phyloP scores from a whole-genome alignment of 116 monocot genomes.

The Cymodocea nodosa region DNA sequence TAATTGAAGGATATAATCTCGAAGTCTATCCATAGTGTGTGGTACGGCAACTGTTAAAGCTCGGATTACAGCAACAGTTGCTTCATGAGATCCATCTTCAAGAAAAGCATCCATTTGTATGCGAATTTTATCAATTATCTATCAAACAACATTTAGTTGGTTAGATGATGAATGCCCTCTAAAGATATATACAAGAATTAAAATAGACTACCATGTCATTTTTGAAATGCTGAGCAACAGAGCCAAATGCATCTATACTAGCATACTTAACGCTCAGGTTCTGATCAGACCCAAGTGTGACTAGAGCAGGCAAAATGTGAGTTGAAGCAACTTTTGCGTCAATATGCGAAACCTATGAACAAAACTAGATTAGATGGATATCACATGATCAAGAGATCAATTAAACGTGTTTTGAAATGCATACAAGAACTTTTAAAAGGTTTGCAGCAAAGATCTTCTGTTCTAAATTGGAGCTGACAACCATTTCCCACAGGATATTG shows the following conservation, averaged over 20 bases:
- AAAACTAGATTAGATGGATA: neutral
- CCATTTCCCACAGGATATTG: slow-evolving; percentile 98
- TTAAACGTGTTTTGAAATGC: slow-evolving; percentile 5
- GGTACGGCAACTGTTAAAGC: slow-evolving; percentile 82
- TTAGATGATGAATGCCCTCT: neutral
- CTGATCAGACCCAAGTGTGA: slow-evolving; percentile 98
- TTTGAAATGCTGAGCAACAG: slow-evolving; percentile 96
- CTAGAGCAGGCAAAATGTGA: slow-evolving; percentile 90
- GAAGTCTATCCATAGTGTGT: slow-evolving; percentile 80
- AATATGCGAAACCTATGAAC: slow-evolving; percentile 76
- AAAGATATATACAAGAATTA: neutral
- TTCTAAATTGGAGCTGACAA: slow-evolving; percentile 70
- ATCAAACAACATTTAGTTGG: slow-evolving; percentile 3
- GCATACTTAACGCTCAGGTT: slow-evolving; percentile 97
- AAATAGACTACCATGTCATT: slow-evolving; percentile 62
- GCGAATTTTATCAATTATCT: slow-evolving; percentile 96
- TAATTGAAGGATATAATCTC: slow-evolving; percentile 90
- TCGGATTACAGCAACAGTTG: slow-evolving; percentile 66
- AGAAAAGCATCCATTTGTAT: slow-evolving; percentile 99
- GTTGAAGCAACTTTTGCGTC: slow-evolving; percentile 89
- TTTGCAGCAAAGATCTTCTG: slow-evolving; percentile 83
- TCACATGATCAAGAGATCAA: neutral
- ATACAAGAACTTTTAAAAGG: slow-evolving; percentile 88
- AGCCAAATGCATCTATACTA: slow-evolving; percentile 94
- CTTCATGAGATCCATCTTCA: slow-evolving; percentile 98